Percentiles rank a stretch among this genome's conserved stretches.
Conservation (phyloP, 208 protist genomes). For the Leishmania gerbilli region DNA sequence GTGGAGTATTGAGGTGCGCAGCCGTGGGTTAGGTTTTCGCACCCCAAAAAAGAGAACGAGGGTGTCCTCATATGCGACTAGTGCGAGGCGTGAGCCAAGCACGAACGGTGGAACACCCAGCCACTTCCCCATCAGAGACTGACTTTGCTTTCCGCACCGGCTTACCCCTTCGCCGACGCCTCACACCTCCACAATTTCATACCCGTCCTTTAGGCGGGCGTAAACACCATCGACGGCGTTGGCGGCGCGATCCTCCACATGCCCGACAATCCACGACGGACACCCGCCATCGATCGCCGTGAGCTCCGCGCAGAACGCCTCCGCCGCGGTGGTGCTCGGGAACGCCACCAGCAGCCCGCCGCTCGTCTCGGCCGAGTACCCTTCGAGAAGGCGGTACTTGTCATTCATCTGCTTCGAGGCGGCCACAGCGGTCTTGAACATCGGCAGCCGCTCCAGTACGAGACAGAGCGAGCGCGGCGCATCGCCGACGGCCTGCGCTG, state of each 20-base stretch:
- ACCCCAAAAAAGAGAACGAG: not conserved
- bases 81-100: no score
- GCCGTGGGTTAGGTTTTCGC: not conserved
- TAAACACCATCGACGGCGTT: conserved; percentile 31
- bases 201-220: conserved; percentile 51
- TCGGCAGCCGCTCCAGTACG: conserved; percentile 85
- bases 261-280: conserved; percentile 90
- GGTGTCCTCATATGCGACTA: not conserved
- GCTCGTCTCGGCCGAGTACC: conserved; percentile 94
- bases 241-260: conserved; percentile 36
- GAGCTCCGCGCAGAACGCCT: conserved; percentile 74
- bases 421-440: conserved; percentile 81
- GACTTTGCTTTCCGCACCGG: not conserved
- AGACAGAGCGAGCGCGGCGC: conserved; percentile 52
- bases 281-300: conserved; percentile 62
- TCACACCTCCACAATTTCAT: conserved; percentile 71
- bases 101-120: not conserved
- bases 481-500: conserved; percentile 58
- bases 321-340: conserved; percentile 44
- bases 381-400: conserved; percentile 90
- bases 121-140: not conserved
- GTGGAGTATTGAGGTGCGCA: not conserved
- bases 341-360: conserved; percentile 94
- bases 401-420: conserved; percentile 78
- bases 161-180: not conserved